A percentile compares a stretch with the other conserved stretches of the same genome.
phyloP scores from a whole-genome alignment of 768 basidiomycete genomes.

The Agaricus subrufescens region DNA sequence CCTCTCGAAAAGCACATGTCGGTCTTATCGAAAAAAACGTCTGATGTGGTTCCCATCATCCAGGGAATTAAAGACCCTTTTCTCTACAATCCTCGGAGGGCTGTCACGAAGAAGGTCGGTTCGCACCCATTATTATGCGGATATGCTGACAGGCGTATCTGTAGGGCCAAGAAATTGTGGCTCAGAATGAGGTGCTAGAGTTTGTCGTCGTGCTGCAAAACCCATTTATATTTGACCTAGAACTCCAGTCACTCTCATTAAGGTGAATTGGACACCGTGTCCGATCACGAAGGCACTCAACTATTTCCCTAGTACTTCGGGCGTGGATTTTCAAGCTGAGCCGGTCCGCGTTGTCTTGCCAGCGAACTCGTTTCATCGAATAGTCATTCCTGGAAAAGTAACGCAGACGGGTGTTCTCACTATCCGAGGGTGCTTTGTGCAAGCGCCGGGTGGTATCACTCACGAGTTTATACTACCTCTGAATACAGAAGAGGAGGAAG shows the following conservation, averaged over 20 bases:
- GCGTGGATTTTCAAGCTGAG: slow-evolving; percentile 67
- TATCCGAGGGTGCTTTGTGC: slow-evolving; percentile 76
- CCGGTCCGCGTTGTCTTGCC: slow-evolving; percentile 64
- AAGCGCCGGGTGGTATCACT: slow-evolving; percentile 65
- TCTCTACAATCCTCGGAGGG: slow-evolving; percentile 84
- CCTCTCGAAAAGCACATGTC: slow-evolving; percentile 71
- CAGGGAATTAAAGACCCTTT: slow-evolving; percentile 72
- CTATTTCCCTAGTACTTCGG: slow-evolving; percentile 60
- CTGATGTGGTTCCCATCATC: slow-evolving; percentile 43
- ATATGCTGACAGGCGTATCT: background rate
- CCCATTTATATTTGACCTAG: slow-evolving; percentile 89
- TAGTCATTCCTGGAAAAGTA: slow-evolving; percentile 67
- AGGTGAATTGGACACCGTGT: slow-evolving; percentile 47
- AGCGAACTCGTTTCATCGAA: slow-evolving; percentile 67
- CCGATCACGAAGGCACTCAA: slow-evolving; percentile 8
- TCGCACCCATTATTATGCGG: background rate
- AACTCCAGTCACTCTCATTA: slow-evolving; percentile 74
- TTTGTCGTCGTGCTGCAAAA: slow-evolving; percentile 84
- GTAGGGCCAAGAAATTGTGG: slow-evolving; percentile 60
- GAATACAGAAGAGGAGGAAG: slow-evolving; percentile 67
- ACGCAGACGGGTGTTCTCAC: slow-evolving; percentile 58
- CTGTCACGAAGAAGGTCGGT: slow-evolving; percentile 52
- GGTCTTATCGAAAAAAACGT: slow-evolving; percentile 36
- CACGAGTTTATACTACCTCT: slow-evolving; percentile 77
- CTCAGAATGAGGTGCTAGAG: slow-evolving; percentile 81